Percentiles rank a stretch among this genome's conserved stretches.
Evolutionary conservation across 495 filamentous ascomycete genomes (phyloP).

Genomic region (Delitschia confertaspora): DNA sequence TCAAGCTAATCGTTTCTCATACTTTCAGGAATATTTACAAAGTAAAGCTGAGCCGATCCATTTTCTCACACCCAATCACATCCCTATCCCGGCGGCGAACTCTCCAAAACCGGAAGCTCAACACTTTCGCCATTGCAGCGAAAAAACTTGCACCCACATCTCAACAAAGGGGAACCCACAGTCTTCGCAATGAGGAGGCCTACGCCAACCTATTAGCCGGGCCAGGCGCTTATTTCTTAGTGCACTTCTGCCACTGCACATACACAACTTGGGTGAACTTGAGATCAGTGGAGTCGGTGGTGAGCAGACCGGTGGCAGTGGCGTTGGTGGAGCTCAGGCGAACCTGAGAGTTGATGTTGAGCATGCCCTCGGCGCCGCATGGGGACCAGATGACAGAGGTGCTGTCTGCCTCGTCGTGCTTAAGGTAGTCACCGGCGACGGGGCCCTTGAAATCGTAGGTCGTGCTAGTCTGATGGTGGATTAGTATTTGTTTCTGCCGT

Average conservation of each 20-base stretch:
- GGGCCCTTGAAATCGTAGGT: constrained; percentile 29
- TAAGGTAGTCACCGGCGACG: constrained; percentile 27
- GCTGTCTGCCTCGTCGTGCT: constrained; percentile 28
- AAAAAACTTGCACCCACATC: too few relatives aligned
- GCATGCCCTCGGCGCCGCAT: constrained; percentile 31
- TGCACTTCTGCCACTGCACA: constrained; percentile 26
- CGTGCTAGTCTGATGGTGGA: constrained; percentile 16
- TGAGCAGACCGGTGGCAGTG: constrained; percentile 31
- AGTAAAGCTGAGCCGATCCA: too few relatives aligned
- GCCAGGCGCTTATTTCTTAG: constrained; percentile 5
- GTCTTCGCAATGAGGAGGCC: not conserved
- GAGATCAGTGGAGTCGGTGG: constrained; percentile 35
- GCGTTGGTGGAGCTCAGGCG: constrained; percentile 23
- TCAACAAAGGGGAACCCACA: too few relatives aligned
- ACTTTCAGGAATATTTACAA: too few relatives aligned
- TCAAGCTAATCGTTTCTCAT: too few relatives aligned
- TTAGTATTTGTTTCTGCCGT: not conserved
- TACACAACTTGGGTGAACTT: constrained; percentile 35
- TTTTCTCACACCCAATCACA: too few relatives aligned
- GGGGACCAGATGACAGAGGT: constrained; percentile 32
- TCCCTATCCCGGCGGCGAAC: too few relatives aligned
- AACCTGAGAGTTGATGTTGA: constrained; percentile 36
- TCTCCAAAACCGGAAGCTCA: too few relatives aligned
- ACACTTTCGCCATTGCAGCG: too few relatives aligned
- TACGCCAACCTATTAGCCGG: not conserved